phyloP scores from a whole-genome alignment of 2,329 filamentous ascomycete species.

The Fusarium coffeatum region DNA sequence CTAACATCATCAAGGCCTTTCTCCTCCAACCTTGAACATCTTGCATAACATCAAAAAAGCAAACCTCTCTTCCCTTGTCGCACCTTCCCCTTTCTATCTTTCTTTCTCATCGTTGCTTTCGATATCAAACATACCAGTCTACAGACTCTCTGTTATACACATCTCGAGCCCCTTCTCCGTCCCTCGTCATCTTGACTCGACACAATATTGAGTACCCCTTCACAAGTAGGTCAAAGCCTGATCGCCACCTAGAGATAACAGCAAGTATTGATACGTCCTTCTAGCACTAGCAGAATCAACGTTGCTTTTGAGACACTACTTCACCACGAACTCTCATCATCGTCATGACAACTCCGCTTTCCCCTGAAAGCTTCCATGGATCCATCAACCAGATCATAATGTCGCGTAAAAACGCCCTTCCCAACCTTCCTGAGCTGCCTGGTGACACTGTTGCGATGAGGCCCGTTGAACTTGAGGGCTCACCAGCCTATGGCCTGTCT shows the following conservation, averaged over 20 bases:
- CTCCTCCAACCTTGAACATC: neutral
- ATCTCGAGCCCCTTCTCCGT: neutral
- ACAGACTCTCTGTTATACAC: neutral
- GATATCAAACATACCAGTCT: neutral
- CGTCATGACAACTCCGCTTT: constrained; percentile 14
- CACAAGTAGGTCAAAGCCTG: neutral
- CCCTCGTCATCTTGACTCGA: neutral
- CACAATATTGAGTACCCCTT: neutral
- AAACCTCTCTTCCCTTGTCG: neutral
- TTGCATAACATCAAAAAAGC: neutral
- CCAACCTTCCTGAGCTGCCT: neutral
- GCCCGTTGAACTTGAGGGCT: neutral
- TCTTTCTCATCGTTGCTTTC: neutral
- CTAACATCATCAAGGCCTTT: neutral
- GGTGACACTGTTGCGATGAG: neutral
- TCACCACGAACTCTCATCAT: neutral
- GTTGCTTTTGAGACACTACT: neutral
- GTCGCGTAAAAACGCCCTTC: neutral
- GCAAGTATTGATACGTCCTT: neutral
- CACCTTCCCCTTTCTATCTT: neutral
- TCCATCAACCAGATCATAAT: constrained; percentile 10
- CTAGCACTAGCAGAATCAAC: neutral
- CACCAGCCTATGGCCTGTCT: neutral
- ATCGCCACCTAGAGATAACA: neutral
- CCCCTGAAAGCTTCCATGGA: constrained; percentile 20